Evolutionary conservation across 2,329 filamentous ascomycete genomes (phyloP).

Genomic region (Fusarium sp.): DNA sequence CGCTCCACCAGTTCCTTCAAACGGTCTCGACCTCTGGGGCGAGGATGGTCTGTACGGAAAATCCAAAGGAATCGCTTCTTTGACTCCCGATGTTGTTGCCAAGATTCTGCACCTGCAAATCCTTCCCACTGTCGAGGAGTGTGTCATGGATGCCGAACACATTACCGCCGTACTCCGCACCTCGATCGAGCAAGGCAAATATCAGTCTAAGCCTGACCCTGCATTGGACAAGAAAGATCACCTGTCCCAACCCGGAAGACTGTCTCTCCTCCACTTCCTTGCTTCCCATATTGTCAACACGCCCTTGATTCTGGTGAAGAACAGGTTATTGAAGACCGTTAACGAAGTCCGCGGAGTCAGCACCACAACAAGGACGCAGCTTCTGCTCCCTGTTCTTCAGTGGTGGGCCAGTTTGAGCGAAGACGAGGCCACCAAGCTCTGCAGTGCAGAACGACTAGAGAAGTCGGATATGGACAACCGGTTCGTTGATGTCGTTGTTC

Average conservation of each 20-base stretch:
- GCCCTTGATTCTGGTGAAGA: conserved; percentile 78
- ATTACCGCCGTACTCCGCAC: conserved; percentile 73
- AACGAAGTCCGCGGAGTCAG: conserved; percentile 81
- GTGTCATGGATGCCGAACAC: conserved; percentile 82
- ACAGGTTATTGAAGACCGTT: conserved; percentile 79
- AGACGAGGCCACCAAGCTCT: conserved; percentile 64
- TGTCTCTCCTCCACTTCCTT: conserved; percentile 79
- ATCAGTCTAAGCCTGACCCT: conserved; percentile 52
- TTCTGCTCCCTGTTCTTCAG: conserved; percentile 81
- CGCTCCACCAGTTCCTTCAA: conserved; percentile 53
- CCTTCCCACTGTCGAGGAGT: conserved; percentile 87
- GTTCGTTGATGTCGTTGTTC: conserved; percentile 67
- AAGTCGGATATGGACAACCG: conserved; percentile 59
- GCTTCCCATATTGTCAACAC: conserved; percentile 79
- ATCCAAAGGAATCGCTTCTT: conserved; percentile 67
- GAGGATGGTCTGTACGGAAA: conserved; percentile 76
- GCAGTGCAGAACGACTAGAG: conserved; percentile 59
- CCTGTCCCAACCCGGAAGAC: conserved; percentile 73
- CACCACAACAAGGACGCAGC: conserved; percentile 77
- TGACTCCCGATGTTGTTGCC: conserved; percentile 70
- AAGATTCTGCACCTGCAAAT: conserved; percentile 77
- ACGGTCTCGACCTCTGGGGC: conserved; percentile 70
- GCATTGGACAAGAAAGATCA: conserved; percentile 67
- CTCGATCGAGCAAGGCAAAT: conserved; percentile 60
- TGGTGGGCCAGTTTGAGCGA: conserved; percentile 75